phyloP scores from a whole-genome alignment of 2,329 filamentous ascomycete genomes.

The Colletotrichum liriopes region DNA sequence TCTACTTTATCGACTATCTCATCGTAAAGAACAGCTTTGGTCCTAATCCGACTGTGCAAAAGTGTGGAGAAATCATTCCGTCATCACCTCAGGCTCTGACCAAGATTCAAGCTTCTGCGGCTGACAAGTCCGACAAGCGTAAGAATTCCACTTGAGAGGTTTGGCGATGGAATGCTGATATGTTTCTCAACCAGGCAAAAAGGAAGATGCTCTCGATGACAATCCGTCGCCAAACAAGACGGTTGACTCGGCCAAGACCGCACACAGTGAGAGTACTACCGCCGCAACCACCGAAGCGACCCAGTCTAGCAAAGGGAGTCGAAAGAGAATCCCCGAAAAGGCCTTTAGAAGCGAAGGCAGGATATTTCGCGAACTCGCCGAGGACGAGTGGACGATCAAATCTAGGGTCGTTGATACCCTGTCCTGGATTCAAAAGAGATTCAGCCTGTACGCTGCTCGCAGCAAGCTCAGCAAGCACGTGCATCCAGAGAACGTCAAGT shows the following conservation, averaged over 20 bases:
- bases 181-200: background rate
- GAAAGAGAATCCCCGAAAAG: background rate
- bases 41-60: background rate
- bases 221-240: background rate
- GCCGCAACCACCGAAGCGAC: background rate
- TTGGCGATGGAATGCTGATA: background rate
- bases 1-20: constrained; percentile 63
- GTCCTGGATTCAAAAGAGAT: constrained; percentile 57
- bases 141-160: background rate
- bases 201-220: background rate
- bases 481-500: constrained; percentile 56
- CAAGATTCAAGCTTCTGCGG: background rate
- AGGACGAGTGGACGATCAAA: constrained; percentile 54
- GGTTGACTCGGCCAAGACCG: background rate
- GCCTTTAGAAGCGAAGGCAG: constrained; percentile 49
- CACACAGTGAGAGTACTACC: background rate
- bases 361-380: constrained; percentile 53
- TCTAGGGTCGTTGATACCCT: constrained; percentile 54
- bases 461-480: constrained; percentile 52
- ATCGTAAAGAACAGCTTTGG: constrained; percentile 51
- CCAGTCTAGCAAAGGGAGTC: background rate
- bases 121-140: background rate
- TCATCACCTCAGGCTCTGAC: constrained; percentile 22
- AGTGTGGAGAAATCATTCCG: background rate
- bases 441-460: constrained; percentile 54